phyloP scores from a whole-genome alignment of 2,329 filamentous ascomycete genomes.

The Tolypocladium sp. region DNA sequence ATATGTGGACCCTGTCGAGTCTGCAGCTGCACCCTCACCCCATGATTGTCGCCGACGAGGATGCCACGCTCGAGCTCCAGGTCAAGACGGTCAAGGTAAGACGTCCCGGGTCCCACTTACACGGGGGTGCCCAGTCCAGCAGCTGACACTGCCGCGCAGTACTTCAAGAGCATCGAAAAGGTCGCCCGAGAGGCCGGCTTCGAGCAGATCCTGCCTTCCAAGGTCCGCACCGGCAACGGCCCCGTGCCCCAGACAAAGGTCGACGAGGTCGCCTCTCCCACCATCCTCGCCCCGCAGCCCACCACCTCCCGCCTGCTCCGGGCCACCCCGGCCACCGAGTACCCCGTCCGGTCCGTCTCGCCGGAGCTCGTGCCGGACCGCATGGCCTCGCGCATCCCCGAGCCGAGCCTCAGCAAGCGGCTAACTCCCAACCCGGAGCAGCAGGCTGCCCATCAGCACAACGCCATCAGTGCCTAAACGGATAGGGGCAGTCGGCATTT shows the following conservation, averaged over 20 bases:
- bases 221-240: conserved; percentile 43
- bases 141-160: conserved; percentile 26
- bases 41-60: conserved; percentile 76
- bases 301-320: conserved; percentile 45
- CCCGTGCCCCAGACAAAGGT: conserved; percentile 29
- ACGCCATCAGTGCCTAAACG: conserved; percentile 8
- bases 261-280: conserved; percentile 32
- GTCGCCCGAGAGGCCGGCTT: conserved; percentile 48
- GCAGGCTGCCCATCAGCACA: conserved; percentile 17
- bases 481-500: background rate
- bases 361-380: conserved; percentile 54
- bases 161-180: conserved; percentile 64
- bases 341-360: conserved; percentile 44
- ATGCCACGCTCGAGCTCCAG: conserved; percentile 63
- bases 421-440: conserved; percentile 40
- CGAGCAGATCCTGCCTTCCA: conserved; percentile 48
- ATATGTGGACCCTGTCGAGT: conserved; percentile 83
- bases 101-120: background rate
- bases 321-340: conserved; percentile 46
- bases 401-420: conserved; percentile 33
- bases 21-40: conserved; percentile 74
- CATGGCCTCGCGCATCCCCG: conserved; percentile 49
- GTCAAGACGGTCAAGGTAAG: conserved; percentile 61
- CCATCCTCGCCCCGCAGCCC: conserved; percentile 44
- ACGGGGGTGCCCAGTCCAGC: background rate